Conservation (phyloP, 495 filamentous ascomycete species). For the Zalerion maritima region DNA sequence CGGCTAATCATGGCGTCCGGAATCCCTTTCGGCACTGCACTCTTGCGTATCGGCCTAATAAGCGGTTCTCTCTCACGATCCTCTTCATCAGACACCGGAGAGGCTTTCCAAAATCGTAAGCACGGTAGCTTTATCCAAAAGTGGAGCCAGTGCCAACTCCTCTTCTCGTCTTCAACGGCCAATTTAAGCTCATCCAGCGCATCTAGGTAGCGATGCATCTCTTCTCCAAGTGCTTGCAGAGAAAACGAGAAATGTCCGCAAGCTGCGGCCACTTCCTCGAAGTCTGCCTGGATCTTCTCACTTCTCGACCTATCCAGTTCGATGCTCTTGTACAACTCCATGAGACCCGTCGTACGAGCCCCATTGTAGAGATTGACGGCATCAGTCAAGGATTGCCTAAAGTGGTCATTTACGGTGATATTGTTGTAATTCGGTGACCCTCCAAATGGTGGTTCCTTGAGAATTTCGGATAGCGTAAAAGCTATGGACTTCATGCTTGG, state of each 20-base stretch:
- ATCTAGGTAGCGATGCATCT: constrained; percentile 67
- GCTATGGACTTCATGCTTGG: constrained; percentile 93
- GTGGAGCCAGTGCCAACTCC: constrained; percentile 77
- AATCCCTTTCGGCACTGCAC: constrained; percentile 30
- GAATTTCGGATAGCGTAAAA: constrained; percentile 73
- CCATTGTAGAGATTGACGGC: constrained; percentile 65
- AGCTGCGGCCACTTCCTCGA: constrained; percentile 89
- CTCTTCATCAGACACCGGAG: constrained; percentile 43
- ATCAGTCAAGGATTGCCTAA: constrained; percentile 58
- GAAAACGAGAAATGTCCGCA: constrained; percentile 92
- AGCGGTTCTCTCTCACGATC: constrained; percentile 20
- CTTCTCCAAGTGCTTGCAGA: constrained; percentile 75
- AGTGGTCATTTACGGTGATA: constrained; percentile 63
- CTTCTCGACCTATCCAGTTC: constrained; percentile 48
- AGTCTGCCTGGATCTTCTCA: constrained; percentile 71
- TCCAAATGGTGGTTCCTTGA: constrained; percentile 75
- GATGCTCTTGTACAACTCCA: constrained; percentile 61
- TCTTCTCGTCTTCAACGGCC: constrained; percentile 39
- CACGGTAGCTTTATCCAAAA: constrained; percentile 46
- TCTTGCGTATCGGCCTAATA: constrained; percentile 27
- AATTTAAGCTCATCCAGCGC: constrained; percentile 73
- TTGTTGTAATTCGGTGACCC: constrained; percentile 40
- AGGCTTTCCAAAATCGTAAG: constrained; percentile 10
- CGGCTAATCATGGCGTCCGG: constrained; percentile 29
- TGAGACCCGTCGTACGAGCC: constrained; percentile 59